phyloP scores from a whole-genome alignment of 2,329 filamentous ascomycete genomes.

The Stagonosporopsis chrysanthemi region DNA sequence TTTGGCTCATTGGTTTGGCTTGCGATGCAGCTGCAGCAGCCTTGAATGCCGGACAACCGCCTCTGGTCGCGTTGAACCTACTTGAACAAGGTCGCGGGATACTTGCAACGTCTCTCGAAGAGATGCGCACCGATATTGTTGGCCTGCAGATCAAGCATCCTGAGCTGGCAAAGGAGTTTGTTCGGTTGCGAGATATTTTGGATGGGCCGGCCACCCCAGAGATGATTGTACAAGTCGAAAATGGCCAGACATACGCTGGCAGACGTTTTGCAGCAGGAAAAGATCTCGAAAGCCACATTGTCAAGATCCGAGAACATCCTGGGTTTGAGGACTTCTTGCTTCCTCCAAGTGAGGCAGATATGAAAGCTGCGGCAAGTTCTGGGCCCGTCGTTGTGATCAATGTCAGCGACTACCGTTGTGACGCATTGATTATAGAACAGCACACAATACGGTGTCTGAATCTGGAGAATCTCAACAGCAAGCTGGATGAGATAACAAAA shows the following conservation, averaged over 20 bases:
- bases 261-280: not conserved
- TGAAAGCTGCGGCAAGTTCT: not conserved
- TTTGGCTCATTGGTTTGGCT: not conserved
- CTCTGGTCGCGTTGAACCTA: not conserved
- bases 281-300: not conserved
- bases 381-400: conserved; percentile 14
- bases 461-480: not conserved
- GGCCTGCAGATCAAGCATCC: not conserved
- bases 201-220: not conserved
- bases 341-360: not conserved
- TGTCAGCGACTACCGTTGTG: conserved; percentile 2
- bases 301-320: not conserved
- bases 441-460: not conserved
- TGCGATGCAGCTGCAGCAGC: not conserved
- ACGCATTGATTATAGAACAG: conserved; percentile 9
- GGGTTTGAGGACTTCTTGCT: conserved; percentile 9
- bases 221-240: not conserved
- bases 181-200: not conserved
- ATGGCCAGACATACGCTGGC: not conserved
- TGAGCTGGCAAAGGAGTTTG: not conserved
- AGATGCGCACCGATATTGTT: not conserved
- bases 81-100: not conserved
- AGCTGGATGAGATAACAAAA: not conserved
- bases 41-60: not conserved
- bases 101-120: not conserved